Evolutionary conservation across 257 asterid genomes (phyloP).

Genomic region (Avicennia marina): DNA sequence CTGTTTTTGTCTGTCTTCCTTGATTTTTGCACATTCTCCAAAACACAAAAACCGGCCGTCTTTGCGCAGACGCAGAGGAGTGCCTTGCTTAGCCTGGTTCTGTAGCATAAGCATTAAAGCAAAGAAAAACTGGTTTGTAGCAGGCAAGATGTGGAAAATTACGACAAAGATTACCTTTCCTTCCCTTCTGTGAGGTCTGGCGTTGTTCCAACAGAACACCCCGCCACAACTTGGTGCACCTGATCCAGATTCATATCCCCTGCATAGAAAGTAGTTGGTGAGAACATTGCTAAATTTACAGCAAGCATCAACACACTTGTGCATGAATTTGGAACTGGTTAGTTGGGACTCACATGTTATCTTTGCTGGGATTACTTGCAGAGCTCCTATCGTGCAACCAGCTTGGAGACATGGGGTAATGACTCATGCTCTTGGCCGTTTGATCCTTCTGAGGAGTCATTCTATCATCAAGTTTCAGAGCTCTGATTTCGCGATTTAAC

Average conservation of each 20-base stretch:
- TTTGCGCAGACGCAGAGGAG: slow-evolving; percentile 42
- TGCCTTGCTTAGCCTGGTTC: slow-evolving; percentile 47
- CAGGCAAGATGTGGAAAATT: too few relatives aligned
- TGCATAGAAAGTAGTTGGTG: slow-evolving; percentile 18
- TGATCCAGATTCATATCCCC: slow-evolving; percentile 91
- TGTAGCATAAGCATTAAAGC: background rate
- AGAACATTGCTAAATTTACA: too few relatives aligned
- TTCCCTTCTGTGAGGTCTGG: slow-evolving; percentile 41
- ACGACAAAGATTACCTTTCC: slow-evolving; percentile 45
- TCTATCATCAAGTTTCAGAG: slow-evolving; percentile 45
- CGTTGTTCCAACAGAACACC: slow-evolving; percentile 83
- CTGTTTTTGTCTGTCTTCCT: slow-evolving; percentile 37
- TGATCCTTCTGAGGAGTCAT: slow-evolving; percentile 36
- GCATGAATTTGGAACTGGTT: background rate
- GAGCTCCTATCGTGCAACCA: slow-evolving; percentile 55
- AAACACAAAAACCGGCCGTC: slow-evolving; percentile 60
- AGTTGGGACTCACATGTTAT: slow-evolving; percentile 53
- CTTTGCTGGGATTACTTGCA: slow-evolving; percentile 45
- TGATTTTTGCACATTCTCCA: slow-evolving; percentile 68
- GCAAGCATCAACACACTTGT: too few relatives aligned
- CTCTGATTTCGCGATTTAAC: slow-evolving; percentile 59
- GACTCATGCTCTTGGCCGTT: slow-evolving; percentile 33
- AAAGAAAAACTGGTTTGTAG: background rate
- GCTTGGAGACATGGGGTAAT: slow-evolving; percentile 75
- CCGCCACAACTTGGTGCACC: slow-evolving; percentile 78